These are phyloP conservation scores for Cryptococcus sp. DNA, from an alignment of 1,284 basidiomycete species.

Conservation along the genomic window DNA sequence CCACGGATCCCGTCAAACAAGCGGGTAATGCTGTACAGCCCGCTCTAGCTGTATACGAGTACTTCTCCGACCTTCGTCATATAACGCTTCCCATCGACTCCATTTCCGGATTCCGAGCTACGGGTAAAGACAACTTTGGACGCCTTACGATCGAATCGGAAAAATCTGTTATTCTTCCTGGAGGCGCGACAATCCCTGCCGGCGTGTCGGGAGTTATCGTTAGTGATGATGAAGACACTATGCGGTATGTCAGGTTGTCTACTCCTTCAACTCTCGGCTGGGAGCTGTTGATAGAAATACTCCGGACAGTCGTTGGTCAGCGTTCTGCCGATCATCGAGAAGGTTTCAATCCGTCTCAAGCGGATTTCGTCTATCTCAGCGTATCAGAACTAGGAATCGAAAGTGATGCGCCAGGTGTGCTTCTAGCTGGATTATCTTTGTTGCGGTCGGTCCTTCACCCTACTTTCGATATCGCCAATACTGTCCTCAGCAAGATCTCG, in stretches of 20 bases:
- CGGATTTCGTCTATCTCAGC: constrained; percentile 14
- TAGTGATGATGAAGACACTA: constrained; percentile 1
- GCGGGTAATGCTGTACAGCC: constrained; percentile 18
- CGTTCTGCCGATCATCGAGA: constrained; percentile 10
- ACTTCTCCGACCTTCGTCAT: constrained; percentile 28
- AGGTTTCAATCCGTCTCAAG: background rate
- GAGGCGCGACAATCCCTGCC: constrained; percentile 24
- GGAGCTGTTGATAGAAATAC: constrained; percentile 31
- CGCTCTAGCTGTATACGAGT: constrained; percentile 25
- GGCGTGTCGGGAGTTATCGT: constrained; percentile 24
- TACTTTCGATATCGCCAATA: constrained; percentile 10
- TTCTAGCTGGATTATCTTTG: constrained; percentile 25
- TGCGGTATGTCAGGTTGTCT: background rate
- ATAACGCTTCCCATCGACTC: constrained; percentile 15
- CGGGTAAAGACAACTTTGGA: constrained; percentile 19
- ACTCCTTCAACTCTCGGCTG: constrained; percentile 26
- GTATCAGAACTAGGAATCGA: constrained; percentile 32
- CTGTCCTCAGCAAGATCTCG: background rate
- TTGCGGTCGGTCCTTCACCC: constrained; percentile 24
- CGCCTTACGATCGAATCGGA: constrained; percentile 22
- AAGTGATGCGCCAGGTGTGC: constrained; percentile 16
- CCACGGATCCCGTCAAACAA: constrained; percentile 11
- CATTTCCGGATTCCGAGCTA: constrained; percentile 11
- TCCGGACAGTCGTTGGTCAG: constrained; percentile 28
- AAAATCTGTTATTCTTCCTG: constrained; percentile 29